Conservation (phyloP, 306 rosid genomes). For the Cucumis sativus region Cucumber_9930_V3 NC_026656.2:6049001-6049500, state of each 20-base stretch:
- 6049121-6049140: no score
- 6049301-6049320: conserved; percentile 46
- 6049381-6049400: conserved; percentile 19
- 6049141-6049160: no score
- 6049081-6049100: no score
- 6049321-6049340: conserved; percentile 72
- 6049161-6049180: conserved; percentile 31
- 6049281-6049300: neutral
- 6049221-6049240: conserved; percentile 52
- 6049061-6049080: no score
- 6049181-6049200: conserved; percentile 31
- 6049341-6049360: conserved; percentile 47
- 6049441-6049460: neutral
- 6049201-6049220: conserved; percentile 29
- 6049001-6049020: no score
- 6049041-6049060: no score
- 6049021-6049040: no score
- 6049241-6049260: neutral
- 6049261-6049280: neutral
- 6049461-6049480: neutral
- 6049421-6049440: neutral
- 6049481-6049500: neutral
- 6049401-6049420: neutral
- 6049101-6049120: no score
- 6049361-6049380: conserved; percentile 39